Base-by-base conservation (phyloP, 164 flowering plant genomes). In the Platanus orientalis region DNA sequence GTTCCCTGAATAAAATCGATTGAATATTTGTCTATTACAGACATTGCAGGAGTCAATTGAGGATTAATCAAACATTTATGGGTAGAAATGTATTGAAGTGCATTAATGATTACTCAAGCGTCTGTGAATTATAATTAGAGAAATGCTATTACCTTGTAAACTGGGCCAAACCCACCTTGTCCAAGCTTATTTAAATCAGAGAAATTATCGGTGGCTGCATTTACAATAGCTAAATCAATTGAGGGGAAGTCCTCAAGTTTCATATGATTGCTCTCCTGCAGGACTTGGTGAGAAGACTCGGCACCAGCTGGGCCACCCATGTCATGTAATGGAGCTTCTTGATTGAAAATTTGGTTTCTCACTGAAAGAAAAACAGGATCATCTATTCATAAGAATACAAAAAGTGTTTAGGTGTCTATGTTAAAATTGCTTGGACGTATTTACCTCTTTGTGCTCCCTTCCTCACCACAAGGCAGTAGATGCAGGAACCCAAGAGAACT, bases 91-190 rank as follows among this genome's bases (percentile, higher is more conserved):
- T n/a, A 54, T 54, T 1, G 13, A 12, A 10, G 12, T 3, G 1
- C 12, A 7, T 36, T 36, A 36, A 36, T 10, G 42, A 36, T 36
- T 36, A 32, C 6, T 32, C 42, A 36, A 3, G 13, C 12, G 12
- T 36, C 42, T 32, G 9, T 7, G 7, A 36, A 36, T 32, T 36
- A 14, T 36, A 14, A 36, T 1, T 36, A 36, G 42, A 36, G 1
- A 36, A 14, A 36, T 7, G 1, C 13, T 36, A n/a, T 44, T 63
- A 81, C 81, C 84, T 71, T 73, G 67, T 73, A 80, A 20, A 81
- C 84, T 3, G 79, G 61, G 3, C 84, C 84, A 44, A 81, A 78
- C 1, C 84, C 82, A 2, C 84, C 84, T 69, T 75, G 60, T 28
- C 84, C 84, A 24, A 81, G 75, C 58, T 55, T 75, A 58, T 78